phyloP scores from a whole-genome alignment of 2,329 filamentous ascomycete species.

The Beauveria sp. region DNA sequence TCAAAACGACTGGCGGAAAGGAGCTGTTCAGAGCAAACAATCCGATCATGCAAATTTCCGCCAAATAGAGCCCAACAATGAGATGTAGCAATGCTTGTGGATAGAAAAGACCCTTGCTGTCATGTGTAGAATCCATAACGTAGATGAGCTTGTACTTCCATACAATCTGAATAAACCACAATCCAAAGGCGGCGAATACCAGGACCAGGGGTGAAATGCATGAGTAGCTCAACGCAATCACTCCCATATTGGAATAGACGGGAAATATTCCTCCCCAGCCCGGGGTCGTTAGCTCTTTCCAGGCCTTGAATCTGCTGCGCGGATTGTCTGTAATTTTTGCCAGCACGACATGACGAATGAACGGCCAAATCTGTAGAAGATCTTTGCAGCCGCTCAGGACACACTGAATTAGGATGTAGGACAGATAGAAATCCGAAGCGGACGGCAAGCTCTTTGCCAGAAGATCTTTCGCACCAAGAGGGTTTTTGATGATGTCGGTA shows the following conservation, averaged over 20 bases:
- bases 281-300: slow-evolving; percentile 64
- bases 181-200: slow-evolving; percentile 70
- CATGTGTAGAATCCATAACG: slow-evolving; percentile 72
- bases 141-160: slow-evolving; percentile 90
- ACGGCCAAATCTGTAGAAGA: slow-evolving; percentile 62
- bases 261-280: slow-evolving; percentile 82
- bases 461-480: slow-evolving; percentile 51
- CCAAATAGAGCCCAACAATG: slow-evolving; percentile 75
- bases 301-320: slow-evolving; percentile 70
- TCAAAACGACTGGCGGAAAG: slow-evolving; percentile 63
- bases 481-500: slow-evolving; percentile 54
- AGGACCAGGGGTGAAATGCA: slow-evolving; percentile 81
- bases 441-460: slow-evolving; percentile 68
- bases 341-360: slow-evolving; percentile 50
- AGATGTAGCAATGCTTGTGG: slow-evolving; percentile 82
- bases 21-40: slow-evolving; percentile 66
- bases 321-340: slow-evolving; percentile 72
- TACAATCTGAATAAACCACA: slow-evolving; percentile 76
- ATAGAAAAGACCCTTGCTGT: slow-evolving; percentile 84
- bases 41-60: slow-evolving; percentile 75
- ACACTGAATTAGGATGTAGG: slow-evolving; percentile 88
- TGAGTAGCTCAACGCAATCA: slow-evolving; percentile 78
- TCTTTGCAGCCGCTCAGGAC: slow-evolving; percentile 68
- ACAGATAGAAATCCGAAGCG: slow-evolving; percentile 90
- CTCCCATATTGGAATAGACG: slow-evolving; percentile 71